Conservation (phyloP, 2,329 filamentous ascomycete genomes). For the Apiospora aurea region DNA sequence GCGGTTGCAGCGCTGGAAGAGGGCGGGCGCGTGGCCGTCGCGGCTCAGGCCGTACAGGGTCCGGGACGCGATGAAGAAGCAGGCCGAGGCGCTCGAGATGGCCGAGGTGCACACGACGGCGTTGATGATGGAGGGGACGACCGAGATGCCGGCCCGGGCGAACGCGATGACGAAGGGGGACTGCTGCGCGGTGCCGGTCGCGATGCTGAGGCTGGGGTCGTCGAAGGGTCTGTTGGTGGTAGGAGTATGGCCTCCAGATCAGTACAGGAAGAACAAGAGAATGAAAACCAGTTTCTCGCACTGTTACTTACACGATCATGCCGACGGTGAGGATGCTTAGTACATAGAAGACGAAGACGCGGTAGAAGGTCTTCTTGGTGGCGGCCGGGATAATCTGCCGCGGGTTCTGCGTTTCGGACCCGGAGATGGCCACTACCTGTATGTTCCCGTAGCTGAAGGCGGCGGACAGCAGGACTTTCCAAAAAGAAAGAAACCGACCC, state of each 20-base stretch:
- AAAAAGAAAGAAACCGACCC: constrained; percentile 21
- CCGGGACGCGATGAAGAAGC: constrained; percentile 63
- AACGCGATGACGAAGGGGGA: constrained; percentile 61
- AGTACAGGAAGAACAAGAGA: not conserved
- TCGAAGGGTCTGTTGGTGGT: constrained; percentile 45
- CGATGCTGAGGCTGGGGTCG: constrained; percentile 51
- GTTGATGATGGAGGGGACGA: constrained; percentile 65
- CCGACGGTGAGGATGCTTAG: constrained; percentile 61
- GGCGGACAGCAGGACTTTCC: constrained; percentile 17
- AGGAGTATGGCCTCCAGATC: too few relatives aligned
- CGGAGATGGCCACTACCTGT: constrained; percentile 62
- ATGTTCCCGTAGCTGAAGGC: constrained; percentile 55
- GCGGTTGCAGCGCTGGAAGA: constrained; percentile 58
- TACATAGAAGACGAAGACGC: constrained; percentile 62
- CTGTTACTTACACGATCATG: constrained; percentile 51
- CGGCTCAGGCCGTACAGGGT: constrained; percentile 62
- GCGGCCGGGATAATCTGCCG: constrained; percentile 51
- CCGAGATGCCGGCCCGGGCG: constrained; percentile 55
- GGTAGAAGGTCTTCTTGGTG: constrained; percentile 66
- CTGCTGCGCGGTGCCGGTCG: constrained; percentile 52
- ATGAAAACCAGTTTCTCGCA: not conserved
- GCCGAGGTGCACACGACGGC: constrained; percentile 62
- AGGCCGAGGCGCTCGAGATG: constrained; percentile 64
- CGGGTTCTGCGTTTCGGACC: constrained; percentile 62
- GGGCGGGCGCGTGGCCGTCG: constrained; percentile 57